Evolutionary conservation across 2,329 filamentous ascomycete genomes (phyloP).

Genomic region (Rhynchosporium agropyri): DNA sequence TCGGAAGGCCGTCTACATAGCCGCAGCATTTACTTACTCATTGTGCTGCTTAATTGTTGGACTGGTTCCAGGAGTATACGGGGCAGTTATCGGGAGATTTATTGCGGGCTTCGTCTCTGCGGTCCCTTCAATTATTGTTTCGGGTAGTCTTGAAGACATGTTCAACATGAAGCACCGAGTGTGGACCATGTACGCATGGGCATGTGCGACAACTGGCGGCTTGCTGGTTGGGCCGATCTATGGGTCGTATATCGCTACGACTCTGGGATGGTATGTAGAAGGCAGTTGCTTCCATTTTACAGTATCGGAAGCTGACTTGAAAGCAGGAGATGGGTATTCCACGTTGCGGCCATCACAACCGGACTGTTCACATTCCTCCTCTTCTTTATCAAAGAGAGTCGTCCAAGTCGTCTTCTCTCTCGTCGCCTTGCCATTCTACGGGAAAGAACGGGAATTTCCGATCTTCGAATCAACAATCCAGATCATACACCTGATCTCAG

Average conservation of each 20-base stretch:
- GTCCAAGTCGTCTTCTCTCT: slow-evolving; percentile 48
- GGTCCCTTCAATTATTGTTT: slow-evolving; percentile 51
- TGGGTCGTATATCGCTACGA: slow-evolving; percentile 46
- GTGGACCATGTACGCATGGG: slow-evolving; percentile 52
- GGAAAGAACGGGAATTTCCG: slow-evolving; percentile 33
- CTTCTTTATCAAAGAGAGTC: slow-evolving; percentile 47
- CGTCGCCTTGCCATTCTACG: slow-evolving; percentile 38
- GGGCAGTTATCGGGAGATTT: slow-evolving; percentile 47
- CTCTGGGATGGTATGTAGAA: slow-evolving; percentile 44
- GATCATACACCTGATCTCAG: slow-evolving; percentile 45
- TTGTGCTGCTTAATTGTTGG: slow-evolving; percentile 46
- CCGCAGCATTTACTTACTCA: slow-evolving; percentile 42
- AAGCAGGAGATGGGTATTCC: slow-evolving; percentile 50
- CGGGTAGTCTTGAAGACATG: slow-evolving; percentile 54
- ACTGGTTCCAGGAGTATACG: slow-evolving; percentile 43
- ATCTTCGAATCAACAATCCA: slow-evolving; percentile 43
- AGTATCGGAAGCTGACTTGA: background rate
- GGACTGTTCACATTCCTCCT: slow-evolving; percentile 43
- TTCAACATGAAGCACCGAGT: slow-evolving; percentile 50
- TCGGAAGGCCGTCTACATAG: slow-evolving; percentile 43
- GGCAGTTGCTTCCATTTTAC: background rate
- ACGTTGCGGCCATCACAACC: slow-evolving; percentile 46
- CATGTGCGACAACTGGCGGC: slow-evolving; percentile 47
- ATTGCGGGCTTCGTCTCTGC: slow-evolving; percentile 50
- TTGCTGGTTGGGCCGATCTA: slow-evolving; percentile 49